Conservation (phyloP, 768 basidiomycete species). For the Rhodotorula babjevae region DNA sequence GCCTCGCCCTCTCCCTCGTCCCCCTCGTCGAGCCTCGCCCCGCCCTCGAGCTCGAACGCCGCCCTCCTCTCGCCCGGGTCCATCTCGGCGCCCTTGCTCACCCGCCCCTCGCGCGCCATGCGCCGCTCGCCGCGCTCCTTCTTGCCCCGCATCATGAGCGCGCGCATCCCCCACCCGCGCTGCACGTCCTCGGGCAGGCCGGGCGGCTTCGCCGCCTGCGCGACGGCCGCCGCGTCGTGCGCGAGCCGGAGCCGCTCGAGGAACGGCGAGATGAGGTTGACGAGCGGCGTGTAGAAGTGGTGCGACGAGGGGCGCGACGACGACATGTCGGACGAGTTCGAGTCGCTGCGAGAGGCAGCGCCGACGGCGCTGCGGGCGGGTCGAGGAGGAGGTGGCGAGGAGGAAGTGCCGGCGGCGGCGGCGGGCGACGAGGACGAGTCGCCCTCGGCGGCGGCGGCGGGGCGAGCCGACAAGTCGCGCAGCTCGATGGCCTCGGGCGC, state of each 20-base stretch:
- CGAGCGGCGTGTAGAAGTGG: constrained; percentile 29
- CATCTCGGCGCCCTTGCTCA: constrained; percentile 24
- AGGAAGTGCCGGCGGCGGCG: neutral
- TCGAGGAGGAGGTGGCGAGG: neutral
- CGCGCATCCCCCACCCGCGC: constrained; percentile 30
- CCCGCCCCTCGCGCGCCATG: constrained; percentile 4
- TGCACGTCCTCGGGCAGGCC: constrained; percentile 33
- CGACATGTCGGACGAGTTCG: constrained; percentile 18
- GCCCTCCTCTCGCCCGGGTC: constrained; percentile 22
- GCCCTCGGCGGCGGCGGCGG: neutral
- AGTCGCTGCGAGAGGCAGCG: constrained; percentile 1
- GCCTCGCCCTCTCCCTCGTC: constrained; percentile 1
- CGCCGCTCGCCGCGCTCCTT: constrained; percentile 35
- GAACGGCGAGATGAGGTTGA: constrained; percentile 22
- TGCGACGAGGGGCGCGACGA: neutral
- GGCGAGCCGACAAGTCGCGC: neutral
- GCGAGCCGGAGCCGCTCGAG: constrained; percentile 21
- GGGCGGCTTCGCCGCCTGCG: constrained; percentile 19
- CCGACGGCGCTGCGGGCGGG: neutral
- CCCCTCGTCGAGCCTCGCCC: constrained; percentile 15
- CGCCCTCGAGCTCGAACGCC: constrained; percentile 30
- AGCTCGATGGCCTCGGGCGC: constrained; percentile 30
- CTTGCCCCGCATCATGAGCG: constrained; percentile 29
- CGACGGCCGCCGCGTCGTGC: constrained; percentile 18
- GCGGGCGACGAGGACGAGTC: neutral